Percentiles rank a stretch among this genome's conserved stretches.
phyloP scores from a whole-genome alignment of 78 protist species.

The Cavenderia fasciculata region DNA sequence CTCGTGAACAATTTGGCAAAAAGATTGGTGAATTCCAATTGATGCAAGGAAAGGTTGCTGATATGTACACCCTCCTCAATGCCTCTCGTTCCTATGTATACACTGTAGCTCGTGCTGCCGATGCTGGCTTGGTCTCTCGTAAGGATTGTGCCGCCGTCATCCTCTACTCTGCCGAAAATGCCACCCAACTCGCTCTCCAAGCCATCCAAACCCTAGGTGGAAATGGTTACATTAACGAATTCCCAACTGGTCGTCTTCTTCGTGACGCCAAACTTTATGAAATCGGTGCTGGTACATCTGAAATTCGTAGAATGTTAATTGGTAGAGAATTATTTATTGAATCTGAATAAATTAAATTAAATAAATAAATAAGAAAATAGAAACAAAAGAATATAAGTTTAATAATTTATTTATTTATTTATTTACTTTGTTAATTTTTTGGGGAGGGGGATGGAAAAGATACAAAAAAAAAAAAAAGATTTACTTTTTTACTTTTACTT shows the following conservation, averaged over 20 bases:
- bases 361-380: too few relatives aligned
- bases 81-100: conserved; percentile 90
- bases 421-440: background rate
- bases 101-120: conserved; percentile 82
- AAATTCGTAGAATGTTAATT: conserved; percentile 92
- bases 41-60: conserved; percentile 95
- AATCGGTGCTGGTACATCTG: conserved; percentile 97
- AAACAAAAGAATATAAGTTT: too few relatives aligned
- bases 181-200: conserved; percentile 90
- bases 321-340: conserved; percentile 83
- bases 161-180: conserved; percentile 90
- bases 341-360: conserved; percentile 37
- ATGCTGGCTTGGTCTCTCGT: conserved; percentile 69
- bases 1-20: conserved; percentile 91
- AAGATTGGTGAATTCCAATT: conserved; percentile 90
- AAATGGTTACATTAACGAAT: conserved; percentile 96
- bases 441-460: too few relatives aligned
- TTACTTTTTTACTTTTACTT: too few relatives aligned
- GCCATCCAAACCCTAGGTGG: conserved; percentile 96
- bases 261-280: conserved; percentile 97
- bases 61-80: conserved; percentile 88
- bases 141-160: conserved; percentile 88
- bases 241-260: conserved; percentile 93
- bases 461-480: too few relatives aligned
- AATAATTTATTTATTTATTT: background rate